Percentiles rank a stretch among this genome's conserved stretches.
These are phyloP conservation scores for Ilyonectria destructans DNA, from an alignment of 2,329 filamentous ascomycete genomes.

Conservation along the genomic window DNA sequence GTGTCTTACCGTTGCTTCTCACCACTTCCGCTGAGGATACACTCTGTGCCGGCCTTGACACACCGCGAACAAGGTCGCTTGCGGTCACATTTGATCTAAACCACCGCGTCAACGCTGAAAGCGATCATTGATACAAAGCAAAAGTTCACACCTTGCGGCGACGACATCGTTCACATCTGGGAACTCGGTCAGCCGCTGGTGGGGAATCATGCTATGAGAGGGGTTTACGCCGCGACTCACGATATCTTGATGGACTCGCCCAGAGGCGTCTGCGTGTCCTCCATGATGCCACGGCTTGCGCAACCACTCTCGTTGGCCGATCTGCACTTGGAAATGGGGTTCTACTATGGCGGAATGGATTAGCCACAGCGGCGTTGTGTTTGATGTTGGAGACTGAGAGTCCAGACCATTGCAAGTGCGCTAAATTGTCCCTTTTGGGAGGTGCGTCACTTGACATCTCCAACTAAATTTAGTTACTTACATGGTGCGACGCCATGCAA, in stretches of 20 bases:
- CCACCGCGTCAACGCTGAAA: constrained; percentile 28
- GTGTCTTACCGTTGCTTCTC: constrained; percentile 60
- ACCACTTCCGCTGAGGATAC: constrained; percentile 58
- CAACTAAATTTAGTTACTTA: constrained; percentile 9
- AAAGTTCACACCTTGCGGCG: constrained; percentile 58
- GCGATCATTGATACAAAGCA: neutral
- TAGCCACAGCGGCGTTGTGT: constrained; percentile 26
- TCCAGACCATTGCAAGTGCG: constrained; percentile 24
- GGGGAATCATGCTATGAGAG: constrained; percentile 15
- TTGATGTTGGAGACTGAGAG: constrained; percentile 29
- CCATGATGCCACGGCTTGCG: constrained; percentile 42
- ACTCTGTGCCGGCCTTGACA: constrained; percentile 58
- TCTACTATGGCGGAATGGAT: constrained; percentile 11
- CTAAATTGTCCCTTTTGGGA: constrained; percentile 34
- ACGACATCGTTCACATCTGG: constrained; percentile 62
- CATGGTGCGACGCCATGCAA: neutral
- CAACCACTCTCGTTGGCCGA: constrained; percentile 1
- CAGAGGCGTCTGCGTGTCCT: constrained; percentile 55
- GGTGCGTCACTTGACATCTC: constrained; percentile 42
- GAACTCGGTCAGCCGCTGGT: constrained; percentile 20
- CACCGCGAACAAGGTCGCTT: constrained; percentile 67
- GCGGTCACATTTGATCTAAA: constrained; percentile 69
- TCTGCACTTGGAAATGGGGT: neutral
- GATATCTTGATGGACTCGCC: constrained; percentile 57
- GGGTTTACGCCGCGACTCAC: constrained; percentile 47